Evolutionary conservation across 805 yeast genomes (phyloP).

Genomic region (Jamesozyma hellenica): DNA sequence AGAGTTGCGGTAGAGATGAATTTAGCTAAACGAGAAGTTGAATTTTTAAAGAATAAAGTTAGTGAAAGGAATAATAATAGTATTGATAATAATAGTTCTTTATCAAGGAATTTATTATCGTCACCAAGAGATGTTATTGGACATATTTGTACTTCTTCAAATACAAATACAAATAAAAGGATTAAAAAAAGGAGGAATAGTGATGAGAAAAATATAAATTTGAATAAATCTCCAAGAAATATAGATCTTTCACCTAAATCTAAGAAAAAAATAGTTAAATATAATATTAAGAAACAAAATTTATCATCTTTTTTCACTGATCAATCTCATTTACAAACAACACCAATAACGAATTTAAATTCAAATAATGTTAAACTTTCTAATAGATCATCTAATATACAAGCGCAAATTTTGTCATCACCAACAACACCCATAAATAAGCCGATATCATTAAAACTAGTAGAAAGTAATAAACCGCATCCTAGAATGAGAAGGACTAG

Average conservation of each 20-base stretch:
- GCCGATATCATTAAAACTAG: constrained; percentile 10
- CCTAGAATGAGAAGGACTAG: constrained; percentile 25
- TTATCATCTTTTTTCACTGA: not conserved
- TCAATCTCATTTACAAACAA: too few species aligned
- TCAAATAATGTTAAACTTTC: too few species aligned
- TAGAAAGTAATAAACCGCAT: constrained; percentile 25
- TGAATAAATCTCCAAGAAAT: not conserved
- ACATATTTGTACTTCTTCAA: not conserved
- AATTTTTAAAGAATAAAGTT: constrained; percentile 13
- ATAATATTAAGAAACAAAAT: constrained; percentile 1
- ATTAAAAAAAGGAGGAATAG: not conserved
- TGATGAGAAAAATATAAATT: not conserved
- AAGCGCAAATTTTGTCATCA: not conserved
- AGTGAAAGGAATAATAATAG: not conserved
- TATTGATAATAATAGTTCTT: not conserved
- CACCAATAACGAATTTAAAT: not conserved
- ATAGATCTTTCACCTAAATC: constrained; percentile 1
- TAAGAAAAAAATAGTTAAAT: not conserved
- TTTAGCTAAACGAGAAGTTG: constrained; percentile 19
- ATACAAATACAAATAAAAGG: not conserved
- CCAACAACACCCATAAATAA: not conserved
- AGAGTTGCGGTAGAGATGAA: constrained; percentile 19
- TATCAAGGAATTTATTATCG: not conserved
- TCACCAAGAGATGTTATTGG: not conserved
- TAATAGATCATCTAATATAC: not conserved